These are phyloP conservation scores for Populus trichocarpa DNA, from an alignment of 441 rosid species.

Conservation along the genomic window DNA sequence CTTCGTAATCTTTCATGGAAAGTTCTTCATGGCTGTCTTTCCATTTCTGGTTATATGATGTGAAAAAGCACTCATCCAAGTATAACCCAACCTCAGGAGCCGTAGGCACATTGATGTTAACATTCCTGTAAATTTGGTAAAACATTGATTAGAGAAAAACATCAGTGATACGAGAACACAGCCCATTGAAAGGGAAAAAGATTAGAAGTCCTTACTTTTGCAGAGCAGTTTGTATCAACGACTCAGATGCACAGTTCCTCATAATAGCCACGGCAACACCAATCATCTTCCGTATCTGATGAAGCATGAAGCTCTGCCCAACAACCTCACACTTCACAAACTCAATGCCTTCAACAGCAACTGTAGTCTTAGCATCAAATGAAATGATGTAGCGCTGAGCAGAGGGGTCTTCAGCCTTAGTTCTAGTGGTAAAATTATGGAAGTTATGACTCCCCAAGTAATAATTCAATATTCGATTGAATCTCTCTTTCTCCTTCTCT, in stretches of 20 bases:
- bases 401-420: constrained; percentile 81
- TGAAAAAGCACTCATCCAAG: constrained; percentile 86
- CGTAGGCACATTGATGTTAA: constrained; percentile 67
- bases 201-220: constrained; percentile 45
- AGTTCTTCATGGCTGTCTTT: constrained; percentile 78
- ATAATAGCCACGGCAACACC: constrained; percentile 85
- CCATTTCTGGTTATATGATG: constrained; percentile 82
- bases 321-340: constrained; percentile 94
- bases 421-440: constrained; percentile 92
- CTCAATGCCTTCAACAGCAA: constrained; percentile 65
- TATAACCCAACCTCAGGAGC: constrained; percentile 96
- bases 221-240: constrained; percentile 63
- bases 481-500: constrained; percentile 69
- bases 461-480: constrained; percentile 62
- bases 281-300: constrained; percentile 90
- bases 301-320: constrained; percentile 99
- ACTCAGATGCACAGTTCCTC: constrained; percentile 79
- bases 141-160: neutral
- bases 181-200: neutral
- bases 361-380: constrained; percentile 48
- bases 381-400: constrained; percentile 72
- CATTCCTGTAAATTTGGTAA: constrained; percentile 42
- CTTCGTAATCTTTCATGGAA: constrained; percentile 65
- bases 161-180: neutral
- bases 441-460: constrained; percentile 91